Base-by-base conservation (phyloP, 2,329 filamentous ascomycete genomes). In the Fusarium buharicum region DNA sequence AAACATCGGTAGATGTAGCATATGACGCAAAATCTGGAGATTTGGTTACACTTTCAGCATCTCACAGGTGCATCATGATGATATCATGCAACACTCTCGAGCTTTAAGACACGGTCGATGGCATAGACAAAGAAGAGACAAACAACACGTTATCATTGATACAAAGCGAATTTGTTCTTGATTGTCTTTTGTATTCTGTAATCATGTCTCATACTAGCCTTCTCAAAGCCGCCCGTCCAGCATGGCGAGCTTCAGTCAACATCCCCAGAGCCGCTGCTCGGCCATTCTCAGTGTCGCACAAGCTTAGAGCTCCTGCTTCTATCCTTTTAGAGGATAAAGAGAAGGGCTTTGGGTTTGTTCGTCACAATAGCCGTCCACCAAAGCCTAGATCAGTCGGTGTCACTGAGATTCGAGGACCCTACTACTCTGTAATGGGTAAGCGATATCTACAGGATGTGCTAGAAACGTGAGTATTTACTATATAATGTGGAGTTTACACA, bases 401-500 rank as follows among this genome's bases (percentile, higher is more conserved):
- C 6, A 85, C 83, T 1, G 83, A 85, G 69, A 85, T 85, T 52
- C 75, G 82, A 28, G 82, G 83, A 0, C 82, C 82, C 7, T 85
- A 84, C 67, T 85, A 85, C 68, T 80, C 81, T 0, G 81, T 76
- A 4, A 84, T 84, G 79, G 82, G 82, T 2, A 82, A 81, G 58
- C 73, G 79, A 34, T 83, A 84, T 53, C 71, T 85, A 1, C 71
- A 78, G 17, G 82, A 84, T 73, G 76, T 84, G 4, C 73, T 85
- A 2, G 81, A 84, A 59, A 85, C 82, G 77, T 81, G 6, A 46
- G 55, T 52, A n/a, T n/a, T 13, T 4, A 2, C 1, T 20, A 18
- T 13, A 10, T 6, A 7, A 2, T 12, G 10, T 16, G 7, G 13
- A 4, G 12, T 37, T n/a, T 12, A 3, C 10, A n/a, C 12, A 3